Conservation (phyloP, 2,329 filamentous ascomycete species). For the Juglanconis oblonga region DNA sequence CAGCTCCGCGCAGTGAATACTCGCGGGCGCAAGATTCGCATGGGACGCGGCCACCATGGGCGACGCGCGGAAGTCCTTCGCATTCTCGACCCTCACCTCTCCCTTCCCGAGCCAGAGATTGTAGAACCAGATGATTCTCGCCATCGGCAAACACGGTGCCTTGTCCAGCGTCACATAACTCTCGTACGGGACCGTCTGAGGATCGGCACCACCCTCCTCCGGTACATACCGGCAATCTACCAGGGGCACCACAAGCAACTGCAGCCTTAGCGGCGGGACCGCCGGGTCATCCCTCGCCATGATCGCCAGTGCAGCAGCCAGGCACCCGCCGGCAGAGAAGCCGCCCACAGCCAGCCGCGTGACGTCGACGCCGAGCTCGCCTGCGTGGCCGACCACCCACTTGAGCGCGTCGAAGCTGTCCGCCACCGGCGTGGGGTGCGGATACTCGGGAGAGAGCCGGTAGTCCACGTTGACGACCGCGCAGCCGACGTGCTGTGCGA, state of each 20-base stretch:
- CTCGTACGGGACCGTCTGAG: constrained; percentile 27
- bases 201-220: constrained; percentile 26
- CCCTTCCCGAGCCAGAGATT: constrained; percentile 34
- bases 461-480: constrained; percentile 14
- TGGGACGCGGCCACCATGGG: constrained; percentile 33
- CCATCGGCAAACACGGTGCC: constrained; percentile 32
- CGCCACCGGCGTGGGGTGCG: constrained; percentile 10
- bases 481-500: constrained; percentile 14
- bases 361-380: constrained; percentile 7
- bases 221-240: constrained; percentile 34
- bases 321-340: constrained; percentile 12
- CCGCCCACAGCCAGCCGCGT: constrained; percentile 12
- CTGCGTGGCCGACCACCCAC: constrained; percentile 28
- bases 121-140: constrained; percentile 34
- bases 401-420: constrained; percentile 21
- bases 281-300: constrained; percentile 6
- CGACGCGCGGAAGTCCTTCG: constrained; percentile 30
- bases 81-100: constrained; percentile 24
- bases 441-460: constrained; percentile 10
- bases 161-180: constrained; percentile 31
- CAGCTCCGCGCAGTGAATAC: constrained; percentile 31
- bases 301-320: constrained; percentile 12
- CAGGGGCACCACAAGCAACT: constrained; percentile 33
- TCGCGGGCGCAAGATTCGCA: constrained; percentile 30
- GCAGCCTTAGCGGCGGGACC: constrained; percentile 29